phyloP scores from a whole-genome alignment of 768 basidiomycete genomes.

The Tricholoma flavovirens region DNA sequence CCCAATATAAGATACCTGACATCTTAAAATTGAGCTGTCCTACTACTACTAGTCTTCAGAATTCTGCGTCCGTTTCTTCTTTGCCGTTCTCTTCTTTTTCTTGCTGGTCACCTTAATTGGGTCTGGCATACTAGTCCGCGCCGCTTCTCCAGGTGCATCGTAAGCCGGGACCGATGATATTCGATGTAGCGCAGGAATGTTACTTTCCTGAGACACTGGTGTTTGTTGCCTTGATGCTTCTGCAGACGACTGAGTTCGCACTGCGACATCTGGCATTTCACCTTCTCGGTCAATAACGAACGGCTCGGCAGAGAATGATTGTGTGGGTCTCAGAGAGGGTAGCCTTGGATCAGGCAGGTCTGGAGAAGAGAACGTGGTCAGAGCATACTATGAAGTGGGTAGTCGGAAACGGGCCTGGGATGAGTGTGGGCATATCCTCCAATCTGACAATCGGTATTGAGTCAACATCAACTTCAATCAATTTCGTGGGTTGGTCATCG shows the following conservation, averaged over 20 bases:
- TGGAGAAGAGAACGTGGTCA: slow-evolving; percentile 8
- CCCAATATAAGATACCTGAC: slow-evolving; percentile 1
- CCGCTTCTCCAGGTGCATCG: slow-evolving; percentile 38
- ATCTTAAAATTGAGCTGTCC: background rate
- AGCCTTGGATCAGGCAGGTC: slow-evolving; percentile 29
- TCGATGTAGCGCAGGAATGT: slow-evolving; percentile 29
- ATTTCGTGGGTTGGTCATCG: slow-evolving; percentile 43
- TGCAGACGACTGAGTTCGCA: slow-evolving; percentile 20
- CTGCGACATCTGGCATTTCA: slow-evolving; percentile 75
- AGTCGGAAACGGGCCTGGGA: slow-evolving; percentile 18
- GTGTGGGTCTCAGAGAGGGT: slow-evolving; percentile 39
- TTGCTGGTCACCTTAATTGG: slow-evolving; percentile 71
- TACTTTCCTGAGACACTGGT: slow-evolving; percentile 13
- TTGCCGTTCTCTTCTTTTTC: slow-evolving; percentile 60
- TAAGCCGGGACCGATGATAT: slow-evolving; percentile 46
- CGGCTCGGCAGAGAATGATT: slow-evolving; percentile 35
- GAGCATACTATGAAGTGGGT: background rate
- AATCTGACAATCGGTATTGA: slow-evolving; percentile 87
- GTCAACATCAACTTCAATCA: slow-evolving; percentile 62
- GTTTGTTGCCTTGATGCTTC: slow-evolving; percentile 20
- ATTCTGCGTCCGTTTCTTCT: slow-evolving; percentile 60
- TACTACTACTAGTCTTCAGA: background rate
- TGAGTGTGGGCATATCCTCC: slow-evolving; percentile 61
- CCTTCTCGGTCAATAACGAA: slow-evolving; percentile 73
- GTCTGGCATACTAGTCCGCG: slow-evolving; percentile 50